These are phyloP conservation scores for Ustilaginoidea virens DNA, from an alignment of 2,329 filamentous ascomycete genomes.

Conservation along the genomic window DNA sequence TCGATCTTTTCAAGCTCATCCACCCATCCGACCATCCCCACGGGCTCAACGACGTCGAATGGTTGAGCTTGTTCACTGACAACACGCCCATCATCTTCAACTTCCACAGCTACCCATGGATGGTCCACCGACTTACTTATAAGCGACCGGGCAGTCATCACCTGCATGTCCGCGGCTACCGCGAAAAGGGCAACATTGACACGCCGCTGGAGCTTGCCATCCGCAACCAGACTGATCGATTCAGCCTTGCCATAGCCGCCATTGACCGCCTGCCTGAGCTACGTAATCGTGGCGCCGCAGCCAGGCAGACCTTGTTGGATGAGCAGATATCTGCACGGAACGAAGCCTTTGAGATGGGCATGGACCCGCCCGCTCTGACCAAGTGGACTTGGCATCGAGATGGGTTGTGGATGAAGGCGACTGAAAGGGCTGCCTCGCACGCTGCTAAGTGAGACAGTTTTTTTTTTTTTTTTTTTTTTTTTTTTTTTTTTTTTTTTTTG, in stretches of 20 bases:
- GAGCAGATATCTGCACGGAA: conserved; percentile 47
- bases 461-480: neutral
- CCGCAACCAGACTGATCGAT: conserved; percentile 62
- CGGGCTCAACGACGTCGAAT: conserved; percentile 51
- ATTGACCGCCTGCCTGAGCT: conserved; percentile 51
- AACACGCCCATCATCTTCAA: conserved; percentile 66
- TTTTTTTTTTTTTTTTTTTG: neutral
- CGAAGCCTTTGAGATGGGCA: conserved; percentile 52
- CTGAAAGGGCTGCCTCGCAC: conserved; percentile 1
- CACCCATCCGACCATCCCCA: conserved; percentile 56
- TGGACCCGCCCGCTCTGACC: conserved; percentile 51
- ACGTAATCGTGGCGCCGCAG: conserved; percentile 45
- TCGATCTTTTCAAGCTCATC: conserved; percentile 70
- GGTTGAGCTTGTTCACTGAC: conserved; percentile 53
- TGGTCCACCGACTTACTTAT: conserved; percentile 64
- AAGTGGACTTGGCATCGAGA: conserved; percentile 50
- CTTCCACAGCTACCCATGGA: conserved; percentile 73
- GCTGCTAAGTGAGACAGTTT: neutral
- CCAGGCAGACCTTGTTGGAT: conserved; percentile 48
- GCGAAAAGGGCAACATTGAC: conserved; percentile 74
- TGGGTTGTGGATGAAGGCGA: conserved; percentile 20
- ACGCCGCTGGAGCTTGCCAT: conserved; percentile 67
- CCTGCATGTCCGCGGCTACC: conserved; percentile 63
- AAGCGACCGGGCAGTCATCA: conserved; percentile 53
- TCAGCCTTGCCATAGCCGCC: conserved; percentile 61